Conservation (phyloP, 495 filamentous ascomycete species). For the Annulohypoxylon stygium region DNA sequence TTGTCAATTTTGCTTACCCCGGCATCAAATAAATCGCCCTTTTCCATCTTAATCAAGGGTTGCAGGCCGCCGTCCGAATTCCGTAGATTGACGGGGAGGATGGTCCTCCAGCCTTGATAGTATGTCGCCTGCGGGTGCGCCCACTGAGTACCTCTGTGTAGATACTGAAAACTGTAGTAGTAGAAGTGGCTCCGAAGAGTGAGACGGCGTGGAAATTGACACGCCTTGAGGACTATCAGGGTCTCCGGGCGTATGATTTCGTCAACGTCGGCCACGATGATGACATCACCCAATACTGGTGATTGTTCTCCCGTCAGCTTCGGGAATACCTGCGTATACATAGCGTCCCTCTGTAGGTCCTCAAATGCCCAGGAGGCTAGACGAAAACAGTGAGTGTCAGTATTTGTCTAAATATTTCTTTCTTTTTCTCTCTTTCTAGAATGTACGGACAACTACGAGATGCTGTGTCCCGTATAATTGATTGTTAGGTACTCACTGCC, state of each 20-base stretch:
- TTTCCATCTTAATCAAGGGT: constrained; percentile 52
- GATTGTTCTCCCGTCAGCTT: constrained; percentile 50
- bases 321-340: constrained; percentile 64
- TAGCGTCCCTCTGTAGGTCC: constrained; percentile 65
- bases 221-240: constrained; percentile 60
- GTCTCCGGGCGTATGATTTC: constrained; percentile 65
- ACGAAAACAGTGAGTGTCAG: not conserved
- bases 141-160: constrained; percentile 65
- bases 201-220: constrained; percentile 64
- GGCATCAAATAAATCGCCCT: constrained; percentile 60
- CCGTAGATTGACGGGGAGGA: constrained; percentile 63
- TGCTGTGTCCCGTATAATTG: not conserved
- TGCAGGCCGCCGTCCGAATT: constrained; percentile 56
- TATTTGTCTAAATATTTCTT: not conserved
- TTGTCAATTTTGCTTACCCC: constrained; percentile 24
- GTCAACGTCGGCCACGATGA: constrained; percentile 65
- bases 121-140: constrained; percentile 68
- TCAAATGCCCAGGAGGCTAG: constrained; percentile 60
- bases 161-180: constrained; percentile 70
- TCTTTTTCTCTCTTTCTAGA: too few relatives aligned
- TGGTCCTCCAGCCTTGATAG: constrained; percentile 62
- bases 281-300: constrained; percentile 56
- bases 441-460: too few relatives aligned
- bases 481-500: not conserved
- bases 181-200: constrained; percentile 67